phyloP scores from a whole-genome alignment of 495 filamentous ascomycete genomes.

The Lophium mytilinum region DNA sequence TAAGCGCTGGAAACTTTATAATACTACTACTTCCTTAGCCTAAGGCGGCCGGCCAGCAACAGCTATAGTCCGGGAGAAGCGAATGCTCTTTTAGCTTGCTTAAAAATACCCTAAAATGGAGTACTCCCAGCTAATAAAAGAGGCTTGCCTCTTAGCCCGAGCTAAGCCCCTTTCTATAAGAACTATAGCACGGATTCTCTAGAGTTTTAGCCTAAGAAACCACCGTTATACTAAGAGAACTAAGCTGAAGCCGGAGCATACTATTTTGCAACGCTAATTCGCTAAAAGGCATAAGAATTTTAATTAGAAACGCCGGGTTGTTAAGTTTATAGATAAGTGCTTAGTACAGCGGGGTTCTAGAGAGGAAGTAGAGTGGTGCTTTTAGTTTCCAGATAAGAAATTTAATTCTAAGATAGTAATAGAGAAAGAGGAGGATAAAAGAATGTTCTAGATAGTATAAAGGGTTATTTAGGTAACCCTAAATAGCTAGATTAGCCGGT shows the following conservation, averaged over 20 bases:
- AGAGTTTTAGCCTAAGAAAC: conserved; percentile 1
- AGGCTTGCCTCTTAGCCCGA: neutral
- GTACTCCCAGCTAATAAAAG: neutral
- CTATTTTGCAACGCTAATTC: neutral
- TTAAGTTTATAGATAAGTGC: conserved; percentile 11
- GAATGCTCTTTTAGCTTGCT: neutral
- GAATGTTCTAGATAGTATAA: too few species aligned
- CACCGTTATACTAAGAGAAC: neutral
- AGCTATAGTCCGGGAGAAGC: neutral
- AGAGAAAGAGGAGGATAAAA: neutral
- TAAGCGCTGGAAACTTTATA: neutral
- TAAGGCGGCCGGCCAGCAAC: too few species aligned
- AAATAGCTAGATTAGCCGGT: neutral
- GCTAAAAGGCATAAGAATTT: neutral
- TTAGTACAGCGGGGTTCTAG: conserved; percentile 3
- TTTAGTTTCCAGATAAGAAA: conserved; percentile 1
- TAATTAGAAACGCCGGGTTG: neutral
- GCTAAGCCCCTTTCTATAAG: too few species aligned
- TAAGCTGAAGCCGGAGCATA: neutral
- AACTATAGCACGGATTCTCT: neutral
- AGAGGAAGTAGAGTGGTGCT: conserved; percentile 1
- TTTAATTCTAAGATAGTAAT: conserved; percentile 5
- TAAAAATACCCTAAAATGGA: neutral
- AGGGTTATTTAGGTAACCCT: neutral
- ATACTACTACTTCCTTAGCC: neutral